phyloP scores from a whole-genome alignment of 495 filamentous ascomycete species.

The Daldinia childiae region DNA sequence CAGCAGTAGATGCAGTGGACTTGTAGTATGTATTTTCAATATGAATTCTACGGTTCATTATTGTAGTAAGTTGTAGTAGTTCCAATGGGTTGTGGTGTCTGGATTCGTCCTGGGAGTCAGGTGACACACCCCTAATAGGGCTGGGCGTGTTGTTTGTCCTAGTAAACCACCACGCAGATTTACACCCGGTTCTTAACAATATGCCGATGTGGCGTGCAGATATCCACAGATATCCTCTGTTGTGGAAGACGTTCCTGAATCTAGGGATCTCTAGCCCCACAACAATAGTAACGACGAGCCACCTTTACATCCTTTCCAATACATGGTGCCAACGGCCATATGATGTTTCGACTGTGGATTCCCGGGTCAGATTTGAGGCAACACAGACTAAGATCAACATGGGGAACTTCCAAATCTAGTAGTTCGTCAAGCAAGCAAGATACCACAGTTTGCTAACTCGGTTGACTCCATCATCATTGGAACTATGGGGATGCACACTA shows the following conservation, averaged over 20 bases:
- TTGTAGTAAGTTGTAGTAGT: constrained; percentile 35
- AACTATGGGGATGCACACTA: constrained; percentile 32
- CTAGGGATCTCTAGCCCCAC: constrained; percentile 30
- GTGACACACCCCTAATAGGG: constrained; percentile 24
- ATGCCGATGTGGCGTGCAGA: constrained; percentile 39
- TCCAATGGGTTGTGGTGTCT: constrained; percentile 12
- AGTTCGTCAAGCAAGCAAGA: constrained; percentile 35
- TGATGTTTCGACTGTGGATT: constrained; percentile 7
- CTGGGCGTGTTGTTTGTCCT: constrained; percentile 35
- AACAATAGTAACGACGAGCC: constrained; percentile 16
- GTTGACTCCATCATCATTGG: constrained; percentile 34
- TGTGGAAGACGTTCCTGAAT: constrained; percentile 35
- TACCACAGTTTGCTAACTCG: constrained; percentile 32
- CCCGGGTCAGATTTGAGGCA: constrained; percentile 34
- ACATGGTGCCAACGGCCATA: constrained; percentile 14
- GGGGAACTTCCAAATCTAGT: constrained; percentile 27
- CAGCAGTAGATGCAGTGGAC: background rate
- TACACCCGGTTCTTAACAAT: constrained; percentile 42
- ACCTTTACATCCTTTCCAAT: constrained; percentile 12
- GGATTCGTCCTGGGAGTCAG: constrained; percentile 14
- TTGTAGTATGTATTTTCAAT: background rate
- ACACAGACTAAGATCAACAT: constrained; percentile 27
- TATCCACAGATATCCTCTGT: constrained; percentile 31
- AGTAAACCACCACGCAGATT: constrained; percentile 40
- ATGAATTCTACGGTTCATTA: background rate